Conservation (phyloP, 2,329 filamentous ascomycete genomes). For the Plectosphaerella cucumerina region DNA sequence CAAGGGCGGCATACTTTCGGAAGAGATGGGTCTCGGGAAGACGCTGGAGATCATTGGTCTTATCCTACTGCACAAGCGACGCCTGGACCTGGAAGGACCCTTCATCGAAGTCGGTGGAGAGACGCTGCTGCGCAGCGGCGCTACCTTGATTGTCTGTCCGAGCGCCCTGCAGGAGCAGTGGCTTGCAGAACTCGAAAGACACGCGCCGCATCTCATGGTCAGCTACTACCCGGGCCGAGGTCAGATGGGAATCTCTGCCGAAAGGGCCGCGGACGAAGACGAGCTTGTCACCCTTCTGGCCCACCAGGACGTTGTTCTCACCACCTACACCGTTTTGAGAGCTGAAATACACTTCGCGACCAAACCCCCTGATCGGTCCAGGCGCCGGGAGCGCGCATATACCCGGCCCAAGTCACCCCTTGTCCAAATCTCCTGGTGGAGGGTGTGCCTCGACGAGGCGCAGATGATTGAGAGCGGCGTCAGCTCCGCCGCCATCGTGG, state of each 20-base stretch:
- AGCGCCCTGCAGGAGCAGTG: constrained; percentile 55
- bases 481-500: constrained; percentile 76
- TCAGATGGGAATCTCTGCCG: not conserved
- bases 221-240: constrained; percentile 50
- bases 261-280: constrained; percentile 28
- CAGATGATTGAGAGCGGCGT: constrained; percentile 94
- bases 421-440: constrained; percentile 82
- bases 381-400: constrained; percentile 63
- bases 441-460: constrained; percentile 72
- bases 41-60: constrained; percentile 72
- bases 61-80: constrained; percentile 57
- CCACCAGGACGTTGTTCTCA: constrained; percentile 55
- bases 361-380: constrained; percentile 63
- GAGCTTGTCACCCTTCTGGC: constrained; percentile 40
- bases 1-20: constrained; percentile 64
- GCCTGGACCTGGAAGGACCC: constrained; percentile 4
- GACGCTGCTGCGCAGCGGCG: constrained; percentile 42
- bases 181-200: constrained; percentile 53
- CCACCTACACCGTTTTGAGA: constrained; percentile 68
- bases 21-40: constrained; percentile 83
- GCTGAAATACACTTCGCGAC: constrained; percentile 75
- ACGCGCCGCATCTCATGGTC: constrained; percentile 54
- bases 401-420: constrained; percentile 69
- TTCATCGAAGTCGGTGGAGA: constrained; percentile 17
- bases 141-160: constrained; percentile 60